Evolutionary conservation across 2,329 filamentous ascomycete species (phyloP).

Genomic region (Monosporascus sp.): DNA sequence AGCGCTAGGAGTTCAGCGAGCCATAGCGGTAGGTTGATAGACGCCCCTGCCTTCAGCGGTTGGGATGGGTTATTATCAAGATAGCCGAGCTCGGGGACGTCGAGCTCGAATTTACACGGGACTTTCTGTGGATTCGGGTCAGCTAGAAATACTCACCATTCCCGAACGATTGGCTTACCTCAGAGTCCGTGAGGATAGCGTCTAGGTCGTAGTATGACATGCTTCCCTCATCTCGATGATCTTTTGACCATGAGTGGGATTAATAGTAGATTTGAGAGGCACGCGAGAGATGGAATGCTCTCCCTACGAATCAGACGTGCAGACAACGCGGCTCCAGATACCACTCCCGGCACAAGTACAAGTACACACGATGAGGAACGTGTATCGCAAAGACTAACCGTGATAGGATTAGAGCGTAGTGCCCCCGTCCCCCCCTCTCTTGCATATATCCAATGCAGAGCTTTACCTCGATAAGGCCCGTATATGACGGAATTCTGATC

Average conservation of each 20-base stretch:
- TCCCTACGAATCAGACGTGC: too few relatives aligned
- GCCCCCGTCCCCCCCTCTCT: too few relatives aligned
- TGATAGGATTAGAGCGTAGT: too few relatives aligned
- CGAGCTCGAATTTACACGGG: constrained; percentile 89
- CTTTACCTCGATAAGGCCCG: neutral
- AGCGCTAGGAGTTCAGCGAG: constrained; percentile 89
- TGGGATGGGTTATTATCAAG: constrained; percentile 72
- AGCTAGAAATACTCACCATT: neutral
- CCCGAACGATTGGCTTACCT: constrained; percentile 43
- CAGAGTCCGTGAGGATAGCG: constrained; percentile 77
- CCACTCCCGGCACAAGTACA: too few relatives aligned
- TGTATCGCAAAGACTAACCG: too few relatives aligned
- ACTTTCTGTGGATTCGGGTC: constrained; percentile 63
- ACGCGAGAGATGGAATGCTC: too few relatives aligned
- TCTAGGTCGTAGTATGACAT: constrained; percentile 84
- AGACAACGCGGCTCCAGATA: too few relatives aligned
- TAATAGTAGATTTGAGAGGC: too few relatives aligned
- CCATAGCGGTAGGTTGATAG: constrained; percentile 84
- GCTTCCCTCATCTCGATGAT: constrained; percentile 10
- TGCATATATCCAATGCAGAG: neutral
- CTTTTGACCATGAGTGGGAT: neutral
- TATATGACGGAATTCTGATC: neutral
- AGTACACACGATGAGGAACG: too few relatives aligned
- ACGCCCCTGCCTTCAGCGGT: constrained; percentile 73
- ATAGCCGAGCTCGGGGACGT: constrained; percentile 81